These are phyloP conservation scores for Acidomyces sp. DNA, from an alignment of 495 filamentous ascomycete genomes.

Conservation along the genomic window DNA sequence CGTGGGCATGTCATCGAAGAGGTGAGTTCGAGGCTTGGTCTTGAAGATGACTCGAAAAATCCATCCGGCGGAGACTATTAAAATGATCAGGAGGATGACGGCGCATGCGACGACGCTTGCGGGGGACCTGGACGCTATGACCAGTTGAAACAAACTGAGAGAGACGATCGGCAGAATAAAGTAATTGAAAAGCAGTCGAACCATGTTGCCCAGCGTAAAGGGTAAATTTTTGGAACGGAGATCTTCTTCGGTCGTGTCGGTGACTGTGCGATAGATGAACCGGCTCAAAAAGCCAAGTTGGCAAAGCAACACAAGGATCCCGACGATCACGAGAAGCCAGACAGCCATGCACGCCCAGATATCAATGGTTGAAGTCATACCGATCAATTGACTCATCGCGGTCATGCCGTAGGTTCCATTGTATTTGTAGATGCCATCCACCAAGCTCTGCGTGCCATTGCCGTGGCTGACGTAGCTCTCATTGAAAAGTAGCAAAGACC, in stretches of 20 bases:
- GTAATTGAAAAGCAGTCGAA: slow-evolving; percentile 83
- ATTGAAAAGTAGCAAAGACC: slow-evolving; percentile 89
- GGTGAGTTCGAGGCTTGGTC: slow-evolving; percentile 65
- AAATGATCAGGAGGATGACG: slow-evolving; percentile 53
- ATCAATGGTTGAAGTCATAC: slow-evolving; percentile 60
- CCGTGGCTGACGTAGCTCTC: slow-evolving; percentile 66
- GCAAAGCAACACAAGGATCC: slow-evolving; percentile 50
- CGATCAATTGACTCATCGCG: slow-evolving; percentile 66
- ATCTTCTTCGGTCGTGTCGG: slow-evolving; percentile 67
- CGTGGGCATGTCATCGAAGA: slow-evolving; percentile 87
- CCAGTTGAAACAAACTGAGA: slow-evolving; percentile 78
- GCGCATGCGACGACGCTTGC: slow-evolving; percentile 58
- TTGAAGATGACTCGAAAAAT: slow-evolving; percentile 63
- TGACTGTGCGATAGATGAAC: slow-evolving; percentile 58
- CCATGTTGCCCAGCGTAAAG: slow-evolving; percentile 76
- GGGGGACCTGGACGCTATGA: slow-evolving; percentile 55
- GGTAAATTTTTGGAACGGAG: slow-evolving; percentile 81
- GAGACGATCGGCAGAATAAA: slow-evolving; percentile 78
- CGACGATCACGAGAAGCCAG: slow-evolving; percentile 68
- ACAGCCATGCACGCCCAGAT: slow-evolving; percentile 88
- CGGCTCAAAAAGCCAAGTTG: slow-evolving; percentile 64
- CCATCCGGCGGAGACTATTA: slow-evolving; percentile 64
- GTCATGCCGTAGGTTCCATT: slow-evolving; percentile 67
- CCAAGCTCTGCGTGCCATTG: slow-evolving; percentile 46
- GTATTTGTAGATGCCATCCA: slow-evolving; percentile 72